Conservation (phyloP, 1,139 yeast species). For the Kurtzmaniella quercitrusa region DNA sequence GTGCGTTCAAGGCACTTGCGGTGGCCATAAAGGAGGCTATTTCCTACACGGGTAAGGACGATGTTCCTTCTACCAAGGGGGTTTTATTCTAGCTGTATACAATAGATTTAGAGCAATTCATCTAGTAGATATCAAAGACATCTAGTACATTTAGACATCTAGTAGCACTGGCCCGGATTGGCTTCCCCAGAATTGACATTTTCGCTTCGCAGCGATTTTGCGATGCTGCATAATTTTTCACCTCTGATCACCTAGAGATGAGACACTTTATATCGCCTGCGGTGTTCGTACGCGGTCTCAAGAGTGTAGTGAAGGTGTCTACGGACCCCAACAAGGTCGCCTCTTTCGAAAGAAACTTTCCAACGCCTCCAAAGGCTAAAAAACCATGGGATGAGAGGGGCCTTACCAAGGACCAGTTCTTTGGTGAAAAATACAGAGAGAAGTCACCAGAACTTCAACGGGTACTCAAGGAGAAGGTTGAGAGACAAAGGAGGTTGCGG, state of each 20-base stretch:
- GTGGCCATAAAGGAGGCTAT: slow-evolving; percentile 86
- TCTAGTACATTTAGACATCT: too few relatives aligned
- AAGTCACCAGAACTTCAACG: slow-evolving; percentile 25
- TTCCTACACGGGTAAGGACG: slow-evolving; percentile 77
- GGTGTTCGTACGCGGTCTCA: not conserved
- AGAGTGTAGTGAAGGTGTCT: not conserved
- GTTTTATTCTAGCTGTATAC: slow-evolving; percentile 70
- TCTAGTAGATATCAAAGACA: too few relatives aligned
- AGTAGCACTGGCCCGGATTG: too few relatives aligned
- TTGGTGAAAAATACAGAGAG: slow-evolving; percentile 34
- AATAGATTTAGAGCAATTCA: too few relatives aligned
- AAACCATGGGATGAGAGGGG: slow-evolving; percentile 39
- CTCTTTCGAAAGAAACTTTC: slow-evolving; percentile 16
- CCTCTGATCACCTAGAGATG: not conserved
- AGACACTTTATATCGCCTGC: not conserved
- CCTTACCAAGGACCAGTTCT: slow-evolving; percentile 39
- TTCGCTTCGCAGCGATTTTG: not conserved
- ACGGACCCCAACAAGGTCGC: not conserved
- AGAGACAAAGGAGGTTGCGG: slow-evolving; percentile 28
- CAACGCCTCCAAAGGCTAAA: slow-evolving; percentile 9
- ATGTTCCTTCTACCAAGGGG: slow-evolving; percentile 95
- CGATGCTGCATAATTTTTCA: not conserved
- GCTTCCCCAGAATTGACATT: not conserved
- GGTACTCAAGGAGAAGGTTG: slow-evolving; percentile 31
- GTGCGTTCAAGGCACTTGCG: slow-evolving; percentile 94